These are phyloP conservation scores for Cutaneotrichosporon spelunceum DNA, from an alignment of 1,284 basidiomycete genomes.

Conservation along the genomic window DNA sequence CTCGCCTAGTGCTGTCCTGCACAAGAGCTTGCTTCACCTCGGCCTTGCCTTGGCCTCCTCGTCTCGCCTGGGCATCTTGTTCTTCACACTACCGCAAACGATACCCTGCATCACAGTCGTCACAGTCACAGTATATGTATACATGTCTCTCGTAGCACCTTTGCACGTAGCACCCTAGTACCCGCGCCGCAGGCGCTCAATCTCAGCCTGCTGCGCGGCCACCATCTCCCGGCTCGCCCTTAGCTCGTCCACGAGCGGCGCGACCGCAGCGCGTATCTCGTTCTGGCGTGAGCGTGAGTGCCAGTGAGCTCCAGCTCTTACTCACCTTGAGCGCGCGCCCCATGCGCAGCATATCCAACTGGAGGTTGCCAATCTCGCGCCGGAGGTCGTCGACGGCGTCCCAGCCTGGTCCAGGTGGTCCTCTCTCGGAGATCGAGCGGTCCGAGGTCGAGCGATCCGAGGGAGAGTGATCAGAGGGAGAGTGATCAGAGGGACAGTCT, in stretches of 20 bases:
- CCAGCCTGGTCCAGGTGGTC: constrained; percentile 6
- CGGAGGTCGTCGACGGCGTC: constrained; percentile 26
- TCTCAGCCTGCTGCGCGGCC: constrained; percentile 34
- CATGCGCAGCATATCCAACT: constrained; percentile 42
- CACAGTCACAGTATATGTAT: not conserved
- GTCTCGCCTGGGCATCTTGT: too few species aligned
- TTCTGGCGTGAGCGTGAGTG: too few species aligned
- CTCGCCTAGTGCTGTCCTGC: too few species aligned
- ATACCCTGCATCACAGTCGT: not conserved
- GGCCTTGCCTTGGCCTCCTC: too few species aligned
- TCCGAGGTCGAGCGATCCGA: too few species aligned
- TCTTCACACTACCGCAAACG: too few species aligned
- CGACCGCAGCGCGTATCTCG: constrained; percentile 32
- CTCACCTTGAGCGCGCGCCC: constrained; percentile 32
- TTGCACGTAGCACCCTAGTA: constrained; percentile 16
- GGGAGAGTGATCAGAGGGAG: too few species aligned
- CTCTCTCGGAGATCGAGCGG: not conserved
- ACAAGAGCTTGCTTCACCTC: too few species aligned
- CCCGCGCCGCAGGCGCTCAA: constrained; percentile 33
- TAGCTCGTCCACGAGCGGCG: constrained; percentile 31
- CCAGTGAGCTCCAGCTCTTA: constrained; percentile 4
- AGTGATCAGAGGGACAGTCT: too few species aligned
- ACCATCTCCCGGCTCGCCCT: constrained; percentile 28
- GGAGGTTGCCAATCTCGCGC: constrained; percentile 33
- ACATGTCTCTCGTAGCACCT: not conserved